A percentile compares a stretch with the other conserved stretches of the same genome.
phyloP scores from a whole-genome alignment of 2,329 filamentous ascomycete species.

The Phyllosticta citrichinensis region DNA sequence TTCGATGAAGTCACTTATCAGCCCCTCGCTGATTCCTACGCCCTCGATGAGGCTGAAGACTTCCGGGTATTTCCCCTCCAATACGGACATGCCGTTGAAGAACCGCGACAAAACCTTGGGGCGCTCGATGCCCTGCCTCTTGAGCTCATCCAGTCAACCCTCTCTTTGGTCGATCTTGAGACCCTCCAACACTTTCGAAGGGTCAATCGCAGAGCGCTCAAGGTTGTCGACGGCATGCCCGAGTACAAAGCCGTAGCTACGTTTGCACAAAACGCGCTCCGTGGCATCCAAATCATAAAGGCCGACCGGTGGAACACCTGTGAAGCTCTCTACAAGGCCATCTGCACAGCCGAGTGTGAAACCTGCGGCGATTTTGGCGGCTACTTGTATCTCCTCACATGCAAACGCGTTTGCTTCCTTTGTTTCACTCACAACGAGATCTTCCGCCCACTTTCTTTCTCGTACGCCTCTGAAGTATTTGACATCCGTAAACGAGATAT shows the following conservation, averaged over 20 bases:
- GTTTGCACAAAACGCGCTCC: slow-evolving; percentile 23
- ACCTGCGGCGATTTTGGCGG: slow-evolving; percentile 29
- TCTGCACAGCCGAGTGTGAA: slow-evolving; percentile 24
- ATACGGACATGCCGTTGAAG: background rate
- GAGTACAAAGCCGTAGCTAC: slow-evolving; percentile 24
- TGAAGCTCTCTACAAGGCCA: slow-evolving; percentile 22
- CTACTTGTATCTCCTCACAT: slow-evolving; percentile 32
- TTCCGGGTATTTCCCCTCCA: background rate
- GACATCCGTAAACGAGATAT: background rate
- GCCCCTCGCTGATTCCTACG: background rate
- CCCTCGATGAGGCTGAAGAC: background rate
- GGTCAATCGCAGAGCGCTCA: slow-evolving; percentile 27
- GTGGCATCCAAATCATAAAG: slow-evolving; percentile 26
- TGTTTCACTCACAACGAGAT: background rate
- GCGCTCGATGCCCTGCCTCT: slow-evolving; percentile 10
- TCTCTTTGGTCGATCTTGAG: slow-evolving; percentile 21
- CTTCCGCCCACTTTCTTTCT: background rate
- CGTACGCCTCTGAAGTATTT: background rate
- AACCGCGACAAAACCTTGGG: slow-evolving; percentile 6
- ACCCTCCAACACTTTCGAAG: slow-evolving; percentile 26
- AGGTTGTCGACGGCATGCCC: slow-evolving; percentile 27
- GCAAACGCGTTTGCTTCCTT: slow-evolving; percentile 30
- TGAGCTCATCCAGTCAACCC: slow-evolving; percentile 10
- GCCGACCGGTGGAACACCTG: slow-evolving; percentile 21
- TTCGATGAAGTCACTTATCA: too few species aligned